Conservation (phyloP, 2,329 filamentous ascomycete species). For the Samsoniella hepiali region DNA sequence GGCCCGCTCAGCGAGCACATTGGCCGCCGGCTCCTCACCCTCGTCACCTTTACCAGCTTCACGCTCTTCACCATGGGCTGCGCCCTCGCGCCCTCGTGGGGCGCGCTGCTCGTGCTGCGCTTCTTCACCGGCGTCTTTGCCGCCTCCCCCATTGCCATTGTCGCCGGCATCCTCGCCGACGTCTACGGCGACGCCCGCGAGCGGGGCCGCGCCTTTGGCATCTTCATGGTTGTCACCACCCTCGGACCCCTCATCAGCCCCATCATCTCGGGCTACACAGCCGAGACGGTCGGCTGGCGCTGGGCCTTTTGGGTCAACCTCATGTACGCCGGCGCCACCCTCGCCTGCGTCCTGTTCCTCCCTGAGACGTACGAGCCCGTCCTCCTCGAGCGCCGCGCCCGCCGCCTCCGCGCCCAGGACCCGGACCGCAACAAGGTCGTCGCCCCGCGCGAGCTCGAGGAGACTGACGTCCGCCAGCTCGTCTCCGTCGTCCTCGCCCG, state of each 20-base stretch:
- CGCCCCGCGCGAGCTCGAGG: constrained; percentile 62
- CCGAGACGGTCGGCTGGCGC: constrained; percentile 58
- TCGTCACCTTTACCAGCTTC: constrained; percentile 47
- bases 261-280: constrained; percentile 61
- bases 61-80: constrained; percentile 53
- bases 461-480: constrained; percentile 54
- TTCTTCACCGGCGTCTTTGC: constrained; percentile 53
- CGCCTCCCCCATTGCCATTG: constrained; percentile 58
- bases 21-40: constrained; percentile 49
- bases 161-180: constrained; percentile 64
- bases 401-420: constrained; percentile 53
- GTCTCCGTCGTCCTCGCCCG: constrained; percentile 67
- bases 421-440: constrained; percentile 48
- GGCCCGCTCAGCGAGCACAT: constrained; percentile 65
- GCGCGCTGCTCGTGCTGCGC: constrained; percentile 52
- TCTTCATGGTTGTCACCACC: constrained; percentile 64
- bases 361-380: constrained; percentile 63
- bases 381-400: constrained; percentile 55
- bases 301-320: constrained; percentile 70
- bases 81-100: constrained; percentile 51
- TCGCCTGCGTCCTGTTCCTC: constrained; percentile 59
- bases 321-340: constrained; percentile 62
- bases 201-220: constrained; percentile 58
- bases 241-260: constrained; percentile 66
- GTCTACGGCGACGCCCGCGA: constrained; percentile 52